Evolutionary conservation across 495 filamentous ascomycete species (phyloP).

Genomic region (Cercophora scortea): DNA sequence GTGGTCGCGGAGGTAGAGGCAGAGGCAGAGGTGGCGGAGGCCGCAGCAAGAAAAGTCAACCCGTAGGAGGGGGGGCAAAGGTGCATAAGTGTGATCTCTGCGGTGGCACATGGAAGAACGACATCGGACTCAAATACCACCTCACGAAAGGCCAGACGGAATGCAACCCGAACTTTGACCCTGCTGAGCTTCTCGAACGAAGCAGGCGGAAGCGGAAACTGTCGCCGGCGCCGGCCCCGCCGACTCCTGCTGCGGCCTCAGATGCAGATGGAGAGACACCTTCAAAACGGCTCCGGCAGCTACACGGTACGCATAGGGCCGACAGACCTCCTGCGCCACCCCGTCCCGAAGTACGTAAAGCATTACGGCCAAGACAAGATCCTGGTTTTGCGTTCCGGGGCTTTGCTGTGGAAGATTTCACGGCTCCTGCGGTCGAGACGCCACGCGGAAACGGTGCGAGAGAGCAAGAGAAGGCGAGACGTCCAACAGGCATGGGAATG

Average conservation of each 20-base stretch:
- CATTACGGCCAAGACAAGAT: slow-evolving; percentile 4
- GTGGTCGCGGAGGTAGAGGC: slow-evolving; percentile 13
- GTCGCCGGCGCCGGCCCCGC: slow-evolving; percentile 10
- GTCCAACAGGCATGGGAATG: background rate
- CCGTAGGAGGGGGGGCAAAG: slow-evolving; percentile 11
- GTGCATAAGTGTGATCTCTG: slow-evolving; percentile 38
- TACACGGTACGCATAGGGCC: background rate
- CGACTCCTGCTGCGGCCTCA: slow-evolving; percentile 17
- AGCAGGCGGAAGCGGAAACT: slow-evolving; percentile 16
- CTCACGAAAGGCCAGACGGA: slow-evolving; percentile 34
- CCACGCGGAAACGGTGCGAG: too few species aligned
- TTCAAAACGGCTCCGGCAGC: background rate
- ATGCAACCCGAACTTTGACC: slow-evolving; percentile 44
- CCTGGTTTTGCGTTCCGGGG: slow-evolving; percentile 4
- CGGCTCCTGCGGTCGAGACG: background rate
- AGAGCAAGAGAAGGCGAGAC: too few species aligned
- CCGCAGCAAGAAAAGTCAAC: slow-evolving; percentile 9
- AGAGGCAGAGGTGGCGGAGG: slow-evolving; percentile 11
- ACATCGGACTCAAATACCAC: slow-evolving; percentile 46
- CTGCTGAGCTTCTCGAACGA: slow-evolving; percentile 15
- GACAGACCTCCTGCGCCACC: background rate
- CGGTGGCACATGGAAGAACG: slow-evolving; percentile 42
- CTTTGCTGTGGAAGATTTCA: background rate
- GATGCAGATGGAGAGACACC: slow-evolving; percentile 27
- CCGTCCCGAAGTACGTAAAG: slow-evolving; percentile 2